phyloP scores from a whole-genome alignment of 306 rosid species.

The Rosa lucieae region DNA sequence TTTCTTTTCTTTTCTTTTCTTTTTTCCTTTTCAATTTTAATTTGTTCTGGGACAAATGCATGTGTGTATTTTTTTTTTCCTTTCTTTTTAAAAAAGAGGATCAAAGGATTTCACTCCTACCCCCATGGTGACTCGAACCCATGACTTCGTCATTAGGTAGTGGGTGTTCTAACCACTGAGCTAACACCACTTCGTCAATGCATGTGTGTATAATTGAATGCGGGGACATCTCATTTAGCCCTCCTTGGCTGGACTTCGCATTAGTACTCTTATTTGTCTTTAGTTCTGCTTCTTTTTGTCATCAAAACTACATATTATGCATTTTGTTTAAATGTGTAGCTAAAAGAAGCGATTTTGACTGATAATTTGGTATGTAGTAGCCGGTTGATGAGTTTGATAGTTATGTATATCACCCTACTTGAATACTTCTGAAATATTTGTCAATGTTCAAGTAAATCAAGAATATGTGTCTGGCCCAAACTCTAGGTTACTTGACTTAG shows the following conservation, averaged over 20 bases:
- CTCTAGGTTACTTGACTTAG: too few relatives aligned
- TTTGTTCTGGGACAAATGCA: constrained; percentile 32
- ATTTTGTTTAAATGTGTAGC: background rate
- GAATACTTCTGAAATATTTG: background rate
- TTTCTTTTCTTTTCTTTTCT: too few relatives aligned
- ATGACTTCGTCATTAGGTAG: too few relatives aligned
- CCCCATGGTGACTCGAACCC: too few relatives aligned
- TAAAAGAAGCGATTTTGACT: background rate
- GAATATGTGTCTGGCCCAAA: too few relatives aligned
- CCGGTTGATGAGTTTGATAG: background rate
- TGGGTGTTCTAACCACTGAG: too few relatives aligned
- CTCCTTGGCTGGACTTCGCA: constrained; percentile 30
- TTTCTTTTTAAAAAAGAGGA: too few relatives aligned
- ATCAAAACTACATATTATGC: background rate
- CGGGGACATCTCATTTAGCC: constrained; percentile 35
- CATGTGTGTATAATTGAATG: constrained; percentile 59
- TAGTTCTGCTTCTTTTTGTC: constrained; percentile 13
- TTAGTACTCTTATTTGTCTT: constrained; percentile 19
- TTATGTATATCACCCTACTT: background rate
- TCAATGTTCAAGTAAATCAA: too few relatives aligned
- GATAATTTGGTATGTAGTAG: background rate
- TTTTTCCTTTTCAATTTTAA: background rate
- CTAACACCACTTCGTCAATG: background rate
- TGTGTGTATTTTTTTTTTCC: too few relatives aligned
- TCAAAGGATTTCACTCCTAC: too few relatives aligned